Evolutionary conservation across 2,329 filamentous ascomycete species (phyloP).

Genomic region (Fusarium xyrophilum): DNA sequence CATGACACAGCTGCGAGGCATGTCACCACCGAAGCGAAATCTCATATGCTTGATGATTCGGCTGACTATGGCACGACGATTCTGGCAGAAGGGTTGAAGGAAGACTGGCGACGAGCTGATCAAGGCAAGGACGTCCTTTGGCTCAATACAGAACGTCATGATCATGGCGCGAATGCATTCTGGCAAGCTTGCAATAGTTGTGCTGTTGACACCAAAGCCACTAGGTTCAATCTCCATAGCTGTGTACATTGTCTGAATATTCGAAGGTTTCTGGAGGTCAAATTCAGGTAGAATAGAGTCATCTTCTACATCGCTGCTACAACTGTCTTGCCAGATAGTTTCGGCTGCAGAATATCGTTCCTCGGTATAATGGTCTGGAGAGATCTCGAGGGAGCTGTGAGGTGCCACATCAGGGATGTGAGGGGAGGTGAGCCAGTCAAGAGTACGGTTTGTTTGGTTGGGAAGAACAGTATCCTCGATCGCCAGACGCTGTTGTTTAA

Average conservation of each 20-base stretch:
- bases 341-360: background rate
- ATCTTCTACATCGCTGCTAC: background rate
- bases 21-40: background rate
- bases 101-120: background rate
- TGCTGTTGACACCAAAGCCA: background rate
- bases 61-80: background rate
- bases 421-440: fast-evolving
- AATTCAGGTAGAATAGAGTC: background rate
- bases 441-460: fast-evolving
- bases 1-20: background rate
- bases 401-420: background rate
- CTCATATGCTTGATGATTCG: background rate
- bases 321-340: background rate
- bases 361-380: fast-evolving
- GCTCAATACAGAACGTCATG: background rate
- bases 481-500: background rate
- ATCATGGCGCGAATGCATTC: background rate
- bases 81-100: background rate
- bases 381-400: background rate
- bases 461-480: background rate
- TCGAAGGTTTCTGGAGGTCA: background rate
- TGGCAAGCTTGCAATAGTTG: background rate
- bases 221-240: background rate
- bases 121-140: background rate
- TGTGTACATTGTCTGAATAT: fast-evolving